Evolutionary conservation across 1,284 basidiomycete genomes (phyloP).

Genomic region (Caloboletus firmus): DNA sequence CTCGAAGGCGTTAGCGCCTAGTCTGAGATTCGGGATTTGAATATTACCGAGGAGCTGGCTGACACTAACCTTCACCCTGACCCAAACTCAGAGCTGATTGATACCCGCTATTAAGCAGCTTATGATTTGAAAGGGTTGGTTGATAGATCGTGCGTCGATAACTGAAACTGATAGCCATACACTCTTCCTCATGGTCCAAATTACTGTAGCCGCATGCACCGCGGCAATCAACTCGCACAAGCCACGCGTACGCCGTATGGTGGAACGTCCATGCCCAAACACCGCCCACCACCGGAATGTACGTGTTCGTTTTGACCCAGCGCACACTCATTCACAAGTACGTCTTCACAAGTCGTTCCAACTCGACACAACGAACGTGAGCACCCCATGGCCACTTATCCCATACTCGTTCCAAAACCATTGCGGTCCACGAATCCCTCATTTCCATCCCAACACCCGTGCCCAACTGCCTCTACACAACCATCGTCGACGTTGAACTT

Average conservation of each 20-base stretch:
- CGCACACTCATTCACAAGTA: background rate
- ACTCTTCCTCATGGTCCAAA: no score
- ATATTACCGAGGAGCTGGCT: no score
- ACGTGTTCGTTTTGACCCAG: background rate
- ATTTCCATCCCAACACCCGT: background rate
- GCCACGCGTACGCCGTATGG: background rate
- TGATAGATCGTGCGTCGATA: no score
- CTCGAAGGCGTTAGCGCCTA: no score
- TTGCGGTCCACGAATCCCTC: background rate
- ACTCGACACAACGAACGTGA: background rate
- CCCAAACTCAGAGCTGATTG: no score
- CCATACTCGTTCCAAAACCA: background rate
- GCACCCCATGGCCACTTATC: background rate
- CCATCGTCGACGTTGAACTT: conserved; percentile 7
- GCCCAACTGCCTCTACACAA: background rate
- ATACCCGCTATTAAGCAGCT: no score
- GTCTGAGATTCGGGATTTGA: no score
- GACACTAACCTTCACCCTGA: no score
- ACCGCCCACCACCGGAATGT: background rate
- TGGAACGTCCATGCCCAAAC: background rate
- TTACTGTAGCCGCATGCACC: background rate
- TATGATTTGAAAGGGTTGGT: no score
- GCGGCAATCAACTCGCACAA: background rate
- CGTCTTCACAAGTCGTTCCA: background rate
- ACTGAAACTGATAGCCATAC: no score